Evolutionary conservation across 2,329 filamentous ascomycete genomes (phyloP), one percentile per base, ranked within the genome.

Genomic region (Neonectria hederae): DNA sequence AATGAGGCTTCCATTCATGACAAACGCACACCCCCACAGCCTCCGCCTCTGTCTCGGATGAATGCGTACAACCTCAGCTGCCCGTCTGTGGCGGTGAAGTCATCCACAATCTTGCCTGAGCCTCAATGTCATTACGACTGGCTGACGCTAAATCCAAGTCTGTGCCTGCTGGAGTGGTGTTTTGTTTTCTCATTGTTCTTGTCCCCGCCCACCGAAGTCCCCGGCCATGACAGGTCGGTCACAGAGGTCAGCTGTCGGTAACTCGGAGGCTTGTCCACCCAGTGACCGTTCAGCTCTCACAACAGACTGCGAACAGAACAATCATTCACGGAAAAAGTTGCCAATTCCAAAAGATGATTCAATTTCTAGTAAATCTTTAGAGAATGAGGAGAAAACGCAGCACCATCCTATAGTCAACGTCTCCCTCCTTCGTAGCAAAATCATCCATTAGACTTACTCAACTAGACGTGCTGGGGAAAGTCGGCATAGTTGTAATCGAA

Each of bases 61-160:
- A 22, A 21, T 35, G 17, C 38, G 19, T 30, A 35, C 14, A 38
- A 19, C 24, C 19, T 63, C 55, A 63, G 61, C 61, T 63, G 42
- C 5, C 21, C 5, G n/a, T 42, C 9, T 11, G 61, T 63, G 60
- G 60, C 60, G 49, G 54, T 58, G 60, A 58, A 28, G 21, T 58
- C 61, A 35, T 63, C 32, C 43, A 28, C 49, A 28, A 22, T 28
- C 11, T 30, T 22, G 46, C 48, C 35, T 21, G 9, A 63, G 54
- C 40, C 48, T 55, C 51, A 43, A 49, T 51, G 24, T 24, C 17
- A 42, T 38, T 22, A 42, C 17, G n/a, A 24, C 13, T 40, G 22
- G 21, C 40, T n/a, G 19, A 11, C 28, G 30, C 48, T 51, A 14
- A 14, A 21, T 5, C 30, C 48, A 13, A 51, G 26, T 22, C n/a